Evolutionary conservation across 768 basidiomycete species (phyloP), one percentile per base, ranked within the genome.

Genomic region (Tremella mesenterica): DNA sequence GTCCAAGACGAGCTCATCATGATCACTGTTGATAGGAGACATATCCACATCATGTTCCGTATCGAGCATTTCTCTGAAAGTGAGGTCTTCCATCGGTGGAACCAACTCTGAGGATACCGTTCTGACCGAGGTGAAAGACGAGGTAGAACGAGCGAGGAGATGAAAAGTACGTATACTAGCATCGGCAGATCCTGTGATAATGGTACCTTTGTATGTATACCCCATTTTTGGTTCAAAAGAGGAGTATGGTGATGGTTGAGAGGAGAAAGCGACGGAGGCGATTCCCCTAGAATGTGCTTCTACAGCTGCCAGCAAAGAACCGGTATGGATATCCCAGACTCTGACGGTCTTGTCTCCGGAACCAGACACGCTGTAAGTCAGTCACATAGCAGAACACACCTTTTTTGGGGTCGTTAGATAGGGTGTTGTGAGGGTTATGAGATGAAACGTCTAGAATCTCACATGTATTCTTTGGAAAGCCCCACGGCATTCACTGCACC

Each of bases 331-430:
- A 20, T 50, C 55, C 65, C 67, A 70, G 2, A 73, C 49, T 1
- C 67, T 58, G 10, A 73, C 53, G 2, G 64, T 58, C 31, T 64
- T 60, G 48, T 73, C 71, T 13, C 67, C 71, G 5, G 71, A 70
- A 1, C 59, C 69, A 4, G 69, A 69, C 27, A 73, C 58, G 29
- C 71, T 72, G 50, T 1, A 12, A 20, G 8, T 57, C 29, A 57
- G 55, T 41, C 14, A n/a, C n/a, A n/a, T n/a, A n/a, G n/a, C n/a
- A n/a, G n/a, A n/a, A n/a, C n/a, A n/a, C n/a, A n/a, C n/a, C n/a
- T n/a, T n/a, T n/a, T n/a, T n/a, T n/a, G n/a, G n/a, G 9, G n/a
- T 27, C 13, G 25, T 12, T 44, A 44, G n/a, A 44, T 8, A 9
- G 41, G 9, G 12, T 44, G 9, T n/a, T n/a, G 26, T 30, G 16